A percentile compares a stretch with the other conserved stretches of the same genome.
Evolutionary conservation across 495 filamentous ascomycete genomes (phyloP).

Genomic region (Penicillium silybi): DNA sequence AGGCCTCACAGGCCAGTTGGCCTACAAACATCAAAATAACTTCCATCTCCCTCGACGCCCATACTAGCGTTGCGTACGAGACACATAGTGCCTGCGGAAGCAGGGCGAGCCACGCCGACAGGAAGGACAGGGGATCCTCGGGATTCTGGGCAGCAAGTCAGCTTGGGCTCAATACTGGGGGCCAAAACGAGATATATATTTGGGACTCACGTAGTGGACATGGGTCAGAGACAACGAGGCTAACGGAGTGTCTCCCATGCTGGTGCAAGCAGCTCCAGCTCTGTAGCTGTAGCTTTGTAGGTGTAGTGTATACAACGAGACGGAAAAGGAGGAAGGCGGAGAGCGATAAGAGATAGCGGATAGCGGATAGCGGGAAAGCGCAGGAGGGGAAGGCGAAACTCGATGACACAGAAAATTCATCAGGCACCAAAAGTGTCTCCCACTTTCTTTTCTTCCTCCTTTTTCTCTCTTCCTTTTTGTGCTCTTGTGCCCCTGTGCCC

Average conservation of each 20-base stretch:
- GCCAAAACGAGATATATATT: not conserved
- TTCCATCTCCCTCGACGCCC: conserved; percentile 87
- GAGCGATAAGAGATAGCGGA: conserved; percentile 21
- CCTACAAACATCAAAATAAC: conserved; percentile 87
- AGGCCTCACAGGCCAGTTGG: conserved; percentile 87
- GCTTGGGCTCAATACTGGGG: not conserved
- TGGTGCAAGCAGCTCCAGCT: not conserved
- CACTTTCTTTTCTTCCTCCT: conserved; percentile 5
- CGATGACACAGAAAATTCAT: conserved; percentile 10
- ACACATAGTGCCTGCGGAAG: conserved; percentile 87
- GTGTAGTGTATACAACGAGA: not conserved
- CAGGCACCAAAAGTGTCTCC: conserved; percentile 18
- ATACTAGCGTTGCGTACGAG: conserved; percentile 82
- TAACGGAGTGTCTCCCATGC: conserved; percentile 66
- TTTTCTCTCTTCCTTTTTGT: conserved; percentile 3
- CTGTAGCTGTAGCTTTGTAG: too few species aligned
- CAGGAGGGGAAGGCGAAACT: conserved; percentile 13
- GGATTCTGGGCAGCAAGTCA: conserved; percentile 67
- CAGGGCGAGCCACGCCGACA: conserved; percentile 90
- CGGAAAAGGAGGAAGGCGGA: not conserved
- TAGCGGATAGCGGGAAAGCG: conserved; percentile 21
- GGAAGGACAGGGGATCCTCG: conserved; percentile 73
- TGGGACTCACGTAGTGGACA: conserved; percentile 80
- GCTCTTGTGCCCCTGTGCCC: not conserved
- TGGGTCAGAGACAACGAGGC: conserved; percentile 92